These are phyloP conservation scores for Miscanthus lutarioriparius DNA, from an alignment of 176 grass and related monocot species.

Conservation along the genomic window DNA sequence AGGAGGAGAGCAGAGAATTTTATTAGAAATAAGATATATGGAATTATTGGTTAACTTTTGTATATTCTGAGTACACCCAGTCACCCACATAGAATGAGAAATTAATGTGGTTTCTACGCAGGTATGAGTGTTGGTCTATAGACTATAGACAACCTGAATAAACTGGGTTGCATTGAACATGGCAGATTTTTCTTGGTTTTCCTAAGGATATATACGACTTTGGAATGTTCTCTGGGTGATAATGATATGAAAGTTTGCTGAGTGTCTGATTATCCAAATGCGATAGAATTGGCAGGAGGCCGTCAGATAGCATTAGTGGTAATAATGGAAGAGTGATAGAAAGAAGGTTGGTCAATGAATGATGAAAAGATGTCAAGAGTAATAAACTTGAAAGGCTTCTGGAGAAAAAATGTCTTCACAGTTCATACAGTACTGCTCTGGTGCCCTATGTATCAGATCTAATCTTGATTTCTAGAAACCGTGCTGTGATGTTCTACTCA, in stretches of 20 bases:
- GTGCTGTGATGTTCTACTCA: background rate
- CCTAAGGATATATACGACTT: background rate
- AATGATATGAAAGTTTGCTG: background rate
- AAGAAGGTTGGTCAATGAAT: conserved; percentile 20
- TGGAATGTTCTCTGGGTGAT: conserved; percentile 17
- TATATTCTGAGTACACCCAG: background rate
- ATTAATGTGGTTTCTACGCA: background rate
- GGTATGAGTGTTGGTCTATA: background rate
- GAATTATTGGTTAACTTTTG: background rate
- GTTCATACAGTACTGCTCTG: background rate
- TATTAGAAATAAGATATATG: background rate
- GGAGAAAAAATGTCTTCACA: conserved; percentile 16
- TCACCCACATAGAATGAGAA: background rate
- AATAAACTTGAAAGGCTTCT: background rate
- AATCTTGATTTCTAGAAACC: conserved; percentile 16
- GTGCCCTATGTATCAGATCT: background rate
- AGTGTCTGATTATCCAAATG: conserved; percentile 4
- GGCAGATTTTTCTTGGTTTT: background rate
- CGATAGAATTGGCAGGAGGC: conserved; percentile 13
- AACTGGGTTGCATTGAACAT: background rate
- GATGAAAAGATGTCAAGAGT: conserved; percentile 20
- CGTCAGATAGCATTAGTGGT: background rate
- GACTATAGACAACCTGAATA: background rate
- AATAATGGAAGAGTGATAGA: background rate
- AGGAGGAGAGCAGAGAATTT: background rate